Evolutionary conservation across 2,329 filamentous ascomycete genomes (phyloP).

Genomic region (Whalleya microplaca): DNA sequence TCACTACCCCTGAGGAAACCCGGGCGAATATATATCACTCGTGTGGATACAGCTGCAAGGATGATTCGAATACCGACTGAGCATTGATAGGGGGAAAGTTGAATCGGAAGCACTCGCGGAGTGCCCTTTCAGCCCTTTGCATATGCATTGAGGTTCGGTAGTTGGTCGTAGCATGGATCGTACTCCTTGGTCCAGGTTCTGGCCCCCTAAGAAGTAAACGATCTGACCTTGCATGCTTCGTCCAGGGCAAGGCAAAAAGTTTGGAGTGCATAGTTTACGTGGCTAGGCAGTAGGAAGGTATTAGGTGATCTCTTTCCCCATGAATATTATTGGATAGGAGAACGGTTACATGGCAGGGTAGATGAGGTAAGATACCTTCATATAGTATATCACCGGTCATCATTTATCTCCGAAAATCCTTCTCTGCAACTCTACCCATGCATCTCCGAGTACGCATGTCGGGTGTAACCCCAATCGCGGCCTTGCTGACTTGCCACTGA

Average conservation of each 20-base stretch:
- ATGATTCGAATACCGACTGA: neutral
- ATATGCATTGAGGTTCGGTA: neutral
- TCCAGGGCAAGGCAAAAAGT: neutral
- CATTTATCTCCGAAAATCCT: neutral
- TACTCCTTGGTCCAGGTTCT: neutral
- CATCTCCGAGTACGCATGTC: neutral
- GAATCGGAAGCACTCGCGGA: neutral
- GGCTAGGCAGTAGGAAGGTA: neutral
- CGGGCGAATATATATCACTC: neutral
- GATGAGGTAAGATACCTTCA: neutral
- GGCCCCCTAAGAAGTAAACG: no score
- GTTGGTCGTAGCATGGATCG: neutral
- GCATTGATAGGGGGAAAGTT: neutral
- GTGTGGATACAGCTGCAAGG: neutral
- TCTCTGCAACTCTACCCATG: neutral
- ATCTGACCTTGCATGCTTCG: no score
- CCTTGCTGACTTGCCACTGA: neutral
- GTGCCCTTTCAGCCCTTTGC: neutral
- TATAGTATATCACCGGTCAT: neutral
- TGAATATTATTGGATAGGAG: neutral
- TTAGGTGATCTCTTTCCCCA: neutral
- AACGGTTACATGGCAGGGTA: neutral
- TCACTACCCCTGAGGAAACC: neutral
- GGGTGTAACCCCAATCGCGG: neutral
- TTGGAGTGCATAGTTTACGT: neutral